phyloP scores from a whole-genome alignment of 2,329 filamentous ascomycete genomes.

The Fusarium sp. region DNA sequence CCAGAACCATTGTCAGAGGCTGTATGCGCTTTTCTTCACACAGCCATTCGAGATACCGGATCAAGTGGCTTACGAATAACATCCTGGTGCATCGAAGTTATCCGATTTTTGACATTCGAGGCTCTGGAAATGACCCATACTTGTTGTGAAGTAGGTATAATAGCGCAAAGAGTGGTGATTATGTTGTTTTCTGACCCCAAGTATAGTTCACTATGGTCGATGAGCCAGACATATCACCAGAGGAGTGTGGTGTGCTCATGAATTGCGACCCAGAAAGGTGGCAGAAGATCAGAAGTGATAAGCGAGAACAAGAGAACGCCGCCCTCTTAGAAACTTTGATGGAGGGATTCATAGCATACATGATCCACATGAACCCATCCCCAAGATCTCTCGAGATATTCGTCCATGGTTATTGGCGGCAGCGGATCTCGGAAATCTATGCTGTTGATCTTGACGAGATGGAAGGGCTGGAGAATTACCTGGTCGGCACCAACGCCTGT shows the following conservation, averaged over 20 bases:
- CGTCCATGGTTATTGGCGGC: neutral
- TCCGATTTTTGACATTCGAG: neutral
- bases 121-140: neutral
- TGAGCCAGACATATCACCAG: too few species aligned
- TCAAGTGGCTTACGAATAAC: neutral
- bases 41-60: neutral
- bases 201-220: too few species aligned
- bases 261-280: neutral
- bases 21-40: neutral
- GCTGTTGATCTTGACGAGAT: too few species aligned
- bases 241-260: neutral
- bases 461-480: too few species aligned
- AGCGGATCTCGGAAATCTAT: neutral
- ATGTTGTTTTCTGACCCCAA: too few species aligned
- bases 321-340: neutral
- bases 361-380: fast-evolving
- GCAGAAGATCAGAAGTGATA: neutral
- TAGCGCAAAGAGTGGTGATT: too few species aligned
- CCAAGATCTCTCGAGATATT: neutral
- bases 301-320: neutral
- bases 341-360: neutral
- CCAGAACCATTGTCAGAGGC: too few species aligned
- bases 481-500: too few species aligned
- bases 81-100: neutral
- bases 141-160: neutral